Evolutionary conservation across 2,329 filamentous ascomycete genomes (phyloP), one percentile per base, ranked within the genome.

Genomic region (Pyrenophora graminea): DNA sequence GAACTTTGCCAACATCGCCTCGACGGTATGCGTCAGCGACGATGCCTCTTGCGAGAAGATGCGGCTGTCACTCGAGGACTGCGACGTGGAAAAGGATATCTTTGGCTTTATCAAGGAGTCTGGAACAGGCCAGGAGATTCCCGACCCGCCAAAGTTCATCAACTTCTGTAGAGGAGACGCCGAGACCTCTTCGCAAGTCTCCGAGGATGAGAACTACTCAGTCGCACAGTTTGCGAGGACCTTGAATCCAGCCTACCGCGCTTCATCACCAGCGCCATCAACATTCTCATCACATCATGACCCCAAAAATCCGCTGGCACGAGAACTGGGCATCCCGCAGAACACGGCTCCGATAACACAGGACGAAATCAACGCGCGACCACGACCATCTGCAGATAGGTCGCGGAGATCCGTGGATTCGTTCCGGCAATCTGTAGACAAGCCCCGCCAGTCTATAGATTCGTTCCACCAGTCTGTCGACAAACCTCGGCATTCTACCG

Each of bases 21-120:
- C 93, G 0, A 97, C 93, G 0, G 94, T 97, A 9, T 99, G 94
- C 69, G 94, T 99, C 40, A 97, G 92, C 71, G 94, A 99, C 67
- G 94, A 99, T 77, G 85, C 89, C 39, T 79, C 82, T 68, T 99
- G 93, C 73, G 95, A 99, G 75, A 97, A 97, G 78, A 90, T 99
- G 55, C 86, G 95, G 9, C 78, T 97, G 4, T 93, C 93, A 0
- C 80, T 99, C 2, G 95, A 99, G 76, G 89, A 90, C 67, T 96
- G 95, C 77, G 94, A 99, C 65, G 94, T 99, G 2, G 92, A 97
- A 72, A 96, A 93, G 72, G 95, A 99, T 71, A 97, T 99, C 56
- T 77, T 85, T 18, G 79, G 76, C 56, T 99, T 99, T 77, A 99
- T 99, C 76, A 88, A 82, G 56, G 91, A 96, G 40, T 84, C 78